phyloP scores from a whole-genome alignment of 2,329 filamentous ascomycete genomes.

The Ophiostoma sp. region DNA sequence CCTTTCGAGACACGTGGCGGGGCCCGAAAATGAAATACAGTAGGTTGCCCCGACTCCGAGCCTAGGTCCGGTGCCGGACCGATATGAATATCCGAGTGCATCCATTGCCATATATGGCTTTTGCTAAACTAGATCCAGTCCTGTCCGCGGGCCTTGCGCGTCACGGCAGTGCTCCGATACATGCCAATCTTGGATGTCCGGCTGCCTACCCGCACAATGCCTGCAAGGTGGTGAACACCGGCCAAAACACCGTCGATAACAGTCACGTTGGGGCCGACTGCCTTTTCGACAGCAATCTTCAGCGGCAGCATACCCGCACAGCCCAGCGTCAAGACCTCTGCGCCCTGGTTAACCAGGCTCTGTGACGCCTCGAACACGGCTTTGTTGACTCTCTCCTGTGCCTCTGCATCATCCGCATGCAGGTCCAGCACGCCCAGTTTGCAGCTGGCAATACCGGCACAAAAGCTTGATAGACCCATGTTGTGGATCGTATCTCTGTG shows the following conservation, averaged over 20 bases:
- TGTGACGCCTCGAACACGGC: conserved; percentile 20
- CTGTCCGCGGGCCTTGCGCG: conserved; percentile 25
- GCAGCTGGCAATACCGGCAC: conserved; percentile 27
- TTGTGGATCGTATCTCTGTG: conserved; percentile 25
- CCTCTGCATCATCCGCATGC: conserved; percentile 21
- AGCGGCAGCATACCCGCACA: conserved; percentile 28
- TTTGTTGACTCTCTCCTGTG: conserved; percentile 19
- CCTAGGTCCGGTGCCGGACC: neutral
- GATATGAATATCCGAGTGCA: neutral
- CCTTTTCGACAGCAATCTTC: conserved; percentile 25
- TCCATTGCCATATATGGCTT: neutral
- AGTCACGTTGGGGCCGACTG: conserved; percentile 25
- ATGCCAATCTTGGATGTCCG: conserved; percentile 24
- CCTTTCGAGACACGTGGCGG: neutral
- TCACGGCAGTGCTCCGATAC: conserved; percentile 23
- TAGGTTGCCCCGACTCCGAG: neutral
- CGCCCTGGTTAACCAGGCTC: conserved; percentile 22
- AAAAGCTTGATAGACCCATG: conserved; percentile 26
- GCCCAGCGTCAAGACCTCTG: conserved; percentile 26
- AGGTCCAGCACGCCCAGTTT: conserved; percentile 27
- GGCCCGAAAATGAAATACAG: neutral
- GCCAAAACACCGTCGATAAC: conserved; percentile 27
- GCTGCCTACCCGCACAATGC: conserved; percentile 38
- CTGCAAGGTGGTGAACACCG: conserved; percentile 39
- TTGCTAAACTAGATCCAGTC: conserved; percentile 21